phyloP scores from a whole-genome alignment of 2,329 filamentous ascomycete species.

The Diaporthe sp. region DNA sequence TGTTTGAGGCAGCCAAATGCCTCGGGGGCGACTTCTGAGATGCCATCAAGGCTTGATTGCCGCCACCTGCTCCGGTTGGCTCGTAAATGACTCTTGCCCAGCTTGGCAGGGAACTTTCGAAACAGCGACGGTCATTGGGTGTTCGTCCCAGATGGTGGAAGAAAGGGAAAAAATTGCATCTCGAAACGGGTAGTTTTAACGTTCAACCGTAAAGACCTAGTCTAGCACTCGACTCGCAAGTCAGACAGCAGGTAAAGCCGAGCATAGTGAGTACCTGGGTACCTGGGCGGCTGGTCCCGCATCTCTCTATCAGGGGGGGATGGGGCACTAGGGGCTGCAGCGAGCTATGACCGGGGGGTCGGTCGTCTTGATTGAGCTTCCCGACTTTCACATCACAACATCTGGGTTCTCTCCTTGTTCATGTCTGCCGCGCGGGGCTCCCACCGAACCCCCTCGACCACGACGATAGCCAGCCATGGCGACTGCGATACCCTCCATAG shows the following conservation, averaged over 20 bases:
- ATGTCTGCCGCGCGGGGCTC: background rate
- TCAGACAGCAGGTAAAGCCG: background rate
- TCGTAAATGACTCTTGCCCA: background rate
- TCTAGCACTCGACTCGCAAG: background rate
- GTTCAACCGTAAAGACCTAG: background rate
- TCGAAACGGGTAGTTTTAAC: background rate
- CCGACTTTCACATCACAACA: constrained; percentile 11
- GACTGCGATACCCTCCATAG: constrained; percentile 81
- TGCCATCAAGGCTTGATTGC: background rate
- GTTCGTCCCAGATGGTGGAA: background rate
- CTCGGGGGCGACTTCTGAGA: background rate
- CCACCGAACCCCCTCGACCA: background rate
- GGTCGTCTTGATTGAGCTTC: background rate
- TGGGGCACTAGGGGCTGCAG: background rate
- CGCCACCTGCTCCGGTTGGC: no score
- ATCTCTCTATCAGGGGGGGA: background rate
- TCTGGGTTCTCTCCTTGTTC: background rate
- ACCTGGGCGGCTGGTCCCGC: background rate
- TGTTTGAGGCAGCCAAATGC: constrained; percentile 10
- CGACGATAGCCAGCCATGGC: constrained; percentile 58
- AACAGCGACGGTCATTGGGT: background rate
- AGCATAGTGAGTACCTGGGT: background rate
- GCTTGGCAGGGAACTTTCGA: background rate
- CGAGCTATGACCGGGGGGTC: constrained; percentile 14
- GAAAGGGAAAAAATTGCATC: background rate